Percentiles rank a stretch among this genome's conserved stretches.
These are phyloP conservation scores for Sclerotinia borealis DNA, from an alignment of 2,329 filamentous ascomycete genomes.

Conservation along the genomic window DNA sequence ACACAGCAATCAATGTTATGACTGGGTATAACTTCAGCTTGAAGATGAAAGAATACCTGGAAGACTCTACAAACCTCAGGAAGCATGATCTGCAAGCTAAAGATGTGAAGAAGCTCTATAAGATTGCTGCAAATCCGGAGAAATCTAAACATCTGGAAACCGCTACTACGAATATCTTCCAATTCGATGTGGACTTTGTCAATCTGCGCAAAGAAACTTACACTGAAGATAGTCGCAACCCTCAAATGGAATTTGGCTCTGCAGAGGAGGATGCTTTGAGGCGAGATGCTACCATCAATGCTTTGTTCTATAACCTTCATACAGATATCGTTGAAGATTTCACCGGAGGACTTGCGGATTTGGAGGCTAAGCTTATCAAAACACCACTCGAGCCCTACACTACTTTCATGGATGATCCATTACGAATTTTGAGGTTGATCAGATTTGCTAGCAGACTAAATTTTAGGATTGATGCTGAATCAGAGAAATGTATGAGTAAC, in stretches of 20 bases:
- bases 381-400: conserved; percentile 84
- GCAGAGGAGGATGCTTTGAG: conserved; percentile 83
- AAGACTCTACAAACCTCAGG: conserved; percentile 49
- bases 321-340: conserved; percentile 78
- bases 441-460: conserved; percentile 81
- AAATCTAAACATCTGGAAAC: conserved; percentile 97
- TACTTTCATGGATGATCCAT: conserved; percentile 90
- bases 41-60: conserved; percentile 63
- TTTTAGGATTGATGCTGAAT: conserved; percentile 68
- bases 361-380: conserved; percentile 65
- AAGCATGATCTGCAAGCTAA: conserved; percentile 53
- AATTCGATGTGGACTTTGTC: conserved; percentile 86
- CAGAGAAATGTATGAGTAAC: conserved; percentile 70
- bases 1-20: conserved; percentile 80
- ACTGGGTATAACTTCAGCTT: conserved; percentile 72
- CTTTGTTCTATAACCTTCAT: conserved; percentile 90
- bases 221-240: conserved; percentile 80
- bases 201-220: conserved; percentile 93
- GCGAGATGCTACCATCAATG: conserved; percentile 89
- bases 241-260: conserved; percentile 88
- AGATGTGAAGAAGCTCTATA: conserved; percentile 72
- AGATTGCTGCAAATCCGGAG: conserved; percentile 85
- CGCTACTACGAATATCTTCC: conserved; percentile 77
- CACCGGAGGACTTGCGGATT: conserved; percentile 70
- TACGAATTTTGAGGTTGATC: conserved; percentile 79